Conservation (phyloP, 176 grass and related monocot species). For the Otatea glauca region DNA sequence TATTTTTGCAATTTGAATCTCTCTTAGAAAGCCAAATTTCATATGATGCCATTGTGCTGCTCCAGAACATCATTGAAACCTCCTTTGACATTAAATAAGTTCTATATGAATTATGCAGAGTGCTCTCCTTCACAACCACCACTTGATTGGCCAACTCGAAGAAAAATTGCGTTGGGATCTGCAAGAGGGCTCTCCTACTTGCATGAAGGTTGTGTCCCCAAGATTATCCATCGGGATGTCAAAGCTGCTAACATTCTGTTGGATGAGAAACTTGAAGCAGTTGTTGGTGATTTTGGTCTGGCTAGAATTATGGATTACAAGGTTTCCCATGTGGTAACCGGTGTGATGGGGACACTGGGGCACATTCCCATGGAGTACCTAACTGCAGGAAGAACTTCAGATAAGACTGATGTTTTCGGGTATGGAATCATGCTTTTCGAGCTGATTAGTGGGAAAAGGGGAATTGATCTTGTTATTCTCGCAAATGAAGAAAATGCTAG, state of each 20-base stretch:
- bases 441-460: conserved; percentile 27
- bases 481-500: conserved; percentile 42
- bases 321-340: conserved; percentile 28
- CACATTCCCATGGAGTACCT: conserved; percentile 31
- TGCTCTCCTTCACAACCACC: conserved; percentile 30
- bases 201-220: conserved; percentile 42
- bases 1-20: too few species aligned
- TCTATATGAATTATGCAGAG: conserved; percentile 23
- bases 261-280: conserved; percentile 35
- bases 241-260: conserved; percentile 44
- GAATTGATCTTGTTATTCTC: conserved; percentile 32
- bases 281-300: conserved; percentile 43
- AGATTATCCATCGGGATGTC: conserved; percentile 43
- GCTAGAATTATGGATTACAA: conserved; percentile 38
- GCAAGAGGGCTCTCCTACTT: conserved; percentile 48
- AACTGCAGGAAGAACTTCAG: conserved; percentile 14
- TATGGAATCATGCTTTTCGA: conserved; percentile 39
- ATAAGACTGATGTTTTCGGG: background rate
- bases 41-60: too few species aligned
- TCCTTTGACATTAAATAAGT: background rate
- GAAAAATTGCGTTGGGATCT: conserved; percentile 48
- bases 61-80: background rate
- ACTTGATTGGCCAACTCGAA: conserved; percentile 48
- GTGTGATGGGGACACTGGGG: conserved; percentile 13
- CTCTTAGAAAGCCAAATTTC: too few species aligned